These are phyloP conservation scores for Psophocarpus tetragonolobus DNA, from an alignment of 306 rosid genomes.

Conservation along the genomic window DNA sequence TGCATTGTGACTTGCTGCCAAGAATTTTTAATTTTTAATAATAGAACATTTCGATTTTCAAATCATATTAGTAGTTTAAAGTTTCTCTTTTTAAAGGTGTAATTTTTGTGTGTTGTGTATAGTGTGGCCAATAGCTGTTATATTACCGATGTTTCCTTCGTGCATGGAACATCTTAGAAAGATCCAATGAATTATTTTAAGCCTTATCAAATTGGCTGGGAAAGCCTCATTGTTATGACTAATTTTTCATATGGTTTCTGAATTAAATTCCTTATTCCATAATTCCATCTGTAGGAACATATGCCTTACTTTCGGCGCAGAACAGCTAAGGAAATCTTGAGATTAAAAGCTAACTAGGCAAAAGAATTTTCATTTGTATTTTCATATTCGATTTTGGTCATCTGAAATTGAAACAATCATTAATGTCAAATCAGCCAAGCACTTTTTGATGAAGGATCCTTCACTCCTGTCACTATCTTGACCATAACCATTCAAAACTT, in stretches of 20 bases:
- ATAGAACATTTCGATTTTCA: neutral
- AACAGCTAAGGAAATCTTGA: constrained; percentile 87
- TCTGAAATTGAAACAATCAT: constrained; percentile 11
- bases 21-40: neutral
- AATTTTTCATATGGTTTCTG: constrained; percentile 9
- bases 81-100: neutral
- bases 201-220: neutral
- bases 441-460: constrained; percentile 20
- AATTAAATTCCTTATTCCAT: constrained; percentile 31
- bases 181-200: neutral
- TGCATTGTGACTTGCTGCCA: neutral
- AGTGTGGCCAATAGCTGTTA: neutral
- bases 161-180: neutral
- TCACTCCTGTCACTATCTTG: constrained; percentile 24
- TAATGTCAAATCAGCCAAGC: neutral
- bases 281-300: constrained; percentile 57
- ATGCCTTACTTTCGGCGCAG: constrained; percentile 87
- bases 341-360: constrained; percentile 72
- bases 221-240: neutral
- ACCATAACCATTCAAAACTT: constrained; percentile 22
- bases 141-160: neutral
- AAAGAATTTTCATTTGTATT: constrained; percentile 1
- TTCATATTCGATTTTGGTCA: neutral
- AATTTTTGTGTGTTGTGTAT: neutral
- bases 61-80: constrained; percentile 10